phyloP scores from a whole-genome alignment of 1,284 basidiomycete species.

The Ceratobasidium sp. region DNA sequence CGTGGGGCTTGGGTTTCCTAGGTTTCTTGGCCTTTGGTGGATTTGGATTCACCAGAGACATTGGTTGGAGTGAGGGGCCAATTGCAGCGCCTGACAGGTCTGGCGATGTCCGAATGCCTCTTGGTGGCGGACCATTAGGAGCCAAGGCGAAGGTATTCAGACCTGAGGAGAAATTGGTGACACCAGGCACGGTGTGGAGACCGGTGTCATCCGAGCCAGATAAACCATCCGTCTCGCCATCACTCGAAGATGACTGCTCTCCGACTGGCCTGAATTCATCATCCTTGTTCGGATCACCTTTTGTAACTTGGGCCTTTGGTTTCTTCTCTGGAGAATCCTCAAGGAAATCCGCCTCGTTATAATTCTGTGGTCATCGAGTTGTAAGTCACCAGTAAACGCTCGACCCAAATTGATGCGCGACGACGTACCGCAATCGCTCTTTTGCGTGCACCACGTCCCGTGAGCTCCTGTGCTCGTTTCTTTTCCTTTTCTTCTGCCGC shows the following conservation, averaged over 20 bases:
- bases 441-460: conserved; percentile 73
- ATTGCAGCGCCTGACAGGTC: too few relatives aligned
- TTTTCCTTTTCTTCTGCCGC: conserved; percentile 49
- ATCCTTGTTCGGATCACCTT: background rate
- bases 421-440: conserved; percentile 54
- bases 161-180: too few relatives aligned
- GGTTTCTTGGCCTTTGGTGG: conserved; percentile 20
- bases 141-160: background rate
- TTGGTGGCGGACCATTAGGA: background rate
- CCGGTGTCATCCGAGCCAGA: background rate
- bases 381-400: conserved; percentile 6
- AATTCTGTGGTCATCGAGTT: conserved; percentile 22
- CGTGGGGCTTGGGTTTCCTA: conserved; percentile 3
- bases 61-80: background rate
- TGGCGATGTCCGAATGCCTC: background rate
- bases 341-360: conserved; percentile 16
- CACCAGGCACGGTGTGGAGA: background rate
- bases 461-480: conserved; percentile 57
- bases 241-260: conserved; percentile 13
- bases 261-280: conserved; percentile 15
- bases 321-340: conserved; percentile 29
- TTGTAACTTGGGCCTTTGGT: background rate
- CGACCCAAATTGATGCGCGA: background rate
- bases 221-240: background rate
- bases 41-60: background rate